Conservation (phyloP, 176 grass and related monocot genomes). For the Lolium rigidum region DNA sequence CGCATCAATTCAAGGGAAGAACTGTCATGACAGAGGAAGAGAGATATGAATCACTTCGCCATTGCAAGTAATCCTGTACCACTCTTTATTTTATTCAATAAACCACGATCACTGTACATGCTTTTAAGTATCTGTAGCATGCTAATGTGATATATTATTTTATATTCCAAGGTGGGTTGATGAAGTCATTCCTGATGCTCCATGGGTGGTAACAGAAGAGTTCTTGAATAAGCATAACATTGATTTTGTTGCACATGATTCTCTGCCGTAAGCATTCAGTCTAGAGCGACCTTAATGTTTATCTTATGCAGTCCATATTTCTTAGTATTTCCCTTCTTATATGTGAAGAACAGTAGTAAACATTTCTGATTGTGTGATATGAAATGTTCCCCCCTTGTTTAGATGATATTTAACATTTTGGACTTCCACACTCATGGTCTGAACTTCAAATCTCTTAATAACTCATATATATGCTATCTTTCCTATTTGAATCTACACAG, state of each 20-base stretch:
- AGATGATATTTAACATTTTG: constrained; percentile 17
- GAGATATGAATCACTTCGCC: constrained; percentile 91
- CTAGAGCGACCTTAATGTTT: constrained; percentile 35
- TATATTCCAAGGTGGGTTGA: constrained; percentile 78
- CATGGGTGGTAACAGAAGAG: constrained; percentile 85
- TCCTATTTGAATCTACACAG: constrained; percentile 58
- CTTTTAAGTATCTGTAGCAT: neutral
- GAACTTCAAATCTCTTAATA: constrained; percentile 33
- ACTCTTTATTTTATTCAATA: constrained; percentile 22
- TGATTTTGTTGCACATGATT: constrained; percentile 92
- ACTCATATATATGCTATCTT: constrained; percentile 34
- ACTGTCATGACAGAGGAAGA: constrained; percentile 89
- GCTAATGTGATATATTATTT: constrained; percentile 32
- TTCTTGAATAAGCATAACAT: constrained; percentile 89
- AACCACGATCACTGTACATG: neutral
- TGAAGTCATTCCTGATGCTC: constrained; percentile 96
- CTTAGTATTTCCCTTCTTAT: neutral
- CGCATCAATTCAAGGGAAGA: constrained; percentile 77
- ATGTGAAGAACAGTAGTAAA: neutral
- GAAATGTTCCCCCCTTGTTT: constrained; percentile 14
- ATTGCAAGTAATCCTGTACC: constrained; percentile 73
- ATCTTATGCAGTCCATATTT: constrained; percentile 7
- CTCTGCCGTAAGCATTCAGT: constrained; percentile 76
- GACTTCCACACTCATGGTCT: constrained; percentile 5
- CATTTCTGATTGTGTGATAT: neutral